These are phyloP conservation scores for Tricholoma saponaceum DNA, from an alignment of 768 basidiomycete genomes.

Conservation along the genomic window DNA sequence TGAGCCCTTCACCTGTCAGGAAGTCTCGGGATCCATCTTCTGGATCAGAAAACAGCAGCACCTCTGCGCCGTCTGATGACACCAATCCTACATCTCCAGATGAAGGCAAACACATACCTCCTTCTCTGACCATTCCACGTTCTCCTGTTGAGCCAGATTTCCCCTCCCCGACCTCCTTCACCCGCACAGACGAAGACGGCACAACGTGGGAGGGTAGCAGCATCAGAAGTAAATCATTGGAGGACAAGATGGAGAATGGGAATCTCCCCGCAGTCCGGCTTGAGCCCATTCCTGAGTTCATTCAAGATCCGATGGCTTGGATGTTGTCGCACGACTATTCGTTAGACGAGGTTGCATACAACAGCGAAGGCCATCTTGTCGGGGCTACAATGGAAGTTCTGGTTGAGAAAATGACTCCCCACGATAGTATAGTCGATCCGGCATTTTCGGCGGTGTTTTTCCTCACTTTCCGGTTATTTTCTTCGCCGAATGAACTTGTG, in stretches of 20 bases:
- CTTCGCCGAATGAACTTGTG: conserved; percentile 71
- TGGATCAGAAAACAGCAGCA: conserved; percentile 48
- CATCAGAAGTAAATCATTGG: conserved; percentile 34
- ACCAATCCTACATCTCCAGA: conserved; percentile 48
- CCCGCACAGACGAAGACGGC: conserved; percentile 49
- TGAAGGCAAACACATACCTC: conserved; percentile 32
- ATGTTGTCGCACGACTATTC: conserved; percentile 75
- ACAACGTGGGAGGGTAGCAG: conserved; percentile 56
- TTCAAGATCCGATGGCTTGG: conserved; percentile 45
- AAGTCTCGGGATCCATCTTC: conserved; percentile 38
- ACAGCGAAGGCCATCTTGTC: conserved; percentile 83
- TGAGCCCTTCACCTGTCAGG: conserved; percentile 29
- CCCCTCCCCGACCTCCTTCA: conserved; percentile 49
- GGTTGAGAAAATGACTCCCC: conserved; percentile 97
- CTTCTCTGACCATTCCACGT: conserved; percentile 22
- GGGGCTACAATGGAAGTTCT: conserved; percentile 87
- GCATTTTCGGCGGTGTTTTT: conserved; percentile 89
- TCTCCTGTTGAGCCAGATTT: conserved; percentile 38
- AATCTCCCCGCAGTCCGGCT: conserved; percentile 48
- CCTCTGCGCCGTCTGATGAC: conserved; percentile 42
- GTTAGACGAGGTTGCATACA: conserved; percentile 83
- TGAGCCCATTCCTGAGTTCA: conserved; percentile 33
- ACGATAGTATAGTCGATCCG: conserved; percentile 85
- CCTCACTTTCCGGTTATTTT: conserved; percentile 91
- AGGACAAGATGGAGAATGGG: conserved; percentile 53